Evolutionary conservation across 345 rosid species (phyloP).

Genomic region (Acer saccharum): DNA sequence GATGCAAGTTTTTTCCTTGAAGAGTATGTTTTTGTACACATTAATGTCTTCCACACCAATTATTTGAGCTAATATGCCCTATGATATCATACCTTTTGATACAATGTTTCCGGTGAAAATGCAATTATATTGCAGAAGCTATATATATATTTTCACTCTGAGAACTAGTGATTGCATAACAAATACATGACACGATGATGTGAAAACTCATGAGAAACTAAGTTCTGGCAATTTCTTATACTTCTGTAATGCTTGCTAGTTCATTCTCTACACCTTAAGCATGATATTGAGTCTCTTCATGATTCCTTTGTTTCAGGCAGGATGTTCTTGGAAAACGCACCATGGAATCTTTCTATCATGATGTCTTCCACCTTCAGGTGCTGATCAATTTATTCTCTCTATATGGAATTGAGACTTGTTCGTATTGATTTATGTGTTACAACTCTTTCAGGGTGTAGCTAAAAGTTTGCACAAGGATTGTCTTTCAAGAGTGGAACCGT

Average conservation of each 20-base stretch:
- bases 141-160: not conserved
- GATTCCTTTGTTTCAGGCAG: slow-evolving; percentile 54
- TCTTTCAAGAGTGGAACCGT: slow-evolving; percentile 47
- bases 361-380: slow-evolving; percentile 76
- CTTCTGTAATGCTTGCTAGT: not conserved
- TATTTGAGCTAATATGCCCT: not conserved
- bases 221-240: slow-evolving; percentile 3
- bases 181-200: not conserved
- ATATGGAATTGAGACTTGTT: not conserved
- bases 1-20: slow-evolving; percentile 91
- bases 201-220: not conserved
- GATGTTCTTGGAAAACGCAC: slow-evolving; percentile 62
- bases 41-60: slow-evolving; percentile 1
- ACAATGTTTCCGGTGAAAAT: not conserved
- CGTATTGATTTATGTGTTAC: not conserved
- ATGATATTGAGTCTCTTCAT: not conserved
- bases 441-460: slow-evolving; percentile 47
- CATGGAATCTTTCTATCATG: slow-evolving; percentile 67
- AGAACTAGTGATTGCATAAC: not conserved
- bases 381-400: slow-evolving; percentile 14
- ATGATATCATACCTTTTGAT: slow-evolving; percentile 6
- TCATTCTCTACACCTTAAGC: not conserved
- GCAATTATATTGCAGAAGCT: not conserved
- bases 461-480: slow-evolving; percentile 57
- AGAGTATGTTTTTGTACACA: slow-evolving; percentile 56